Evolutionary conservation across 2,329 filamentous ascomycete species (phyloP).

Genomic region (Microdochium nivale): DNA sequence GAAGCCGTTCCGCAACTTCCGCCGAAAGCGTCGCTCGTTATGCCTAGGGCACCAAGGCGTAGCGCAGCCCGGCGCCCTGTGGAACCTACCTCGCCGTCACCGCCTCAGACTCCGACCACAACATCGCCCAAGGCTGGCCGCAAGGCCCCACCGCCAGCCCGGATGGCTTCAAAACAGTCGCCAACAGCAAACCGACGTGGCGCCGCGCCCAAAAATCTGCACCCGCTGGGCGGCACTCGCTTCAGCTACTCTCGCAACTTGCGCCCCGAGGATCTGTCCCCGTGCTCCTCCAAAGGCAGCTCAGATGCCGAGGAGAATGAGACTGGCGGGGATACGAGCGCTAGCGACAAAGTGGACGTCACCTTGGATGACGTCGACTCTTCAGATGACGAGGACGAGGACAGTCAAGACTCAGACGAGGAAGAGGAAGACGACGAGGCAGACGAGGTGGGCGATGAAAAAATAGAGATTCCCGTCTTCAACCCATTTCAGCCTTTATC

Average conservation of each 20-base stretch:
- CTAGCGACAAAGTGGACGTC: neutral
- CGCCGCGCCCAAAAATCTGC: constrained; percentile 22
- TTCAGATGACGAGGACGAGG: neutral
- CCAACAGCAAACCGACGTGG: constrained; percentile 13
- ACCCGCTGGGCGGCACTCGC: constrained; percentile 18
- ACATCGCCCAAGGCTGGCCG: constrained; percentile 18
- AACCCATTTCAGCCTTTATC: neutral
- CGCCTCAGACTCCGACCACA: constrained; percentile 30
- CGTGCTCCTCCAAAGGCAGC: constrained; percentile 12
- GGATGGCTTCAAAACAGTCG: constrained; percentile 7
- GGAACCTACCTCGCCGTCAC: constrained; percentile 31
- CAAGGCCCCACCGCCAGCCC: constrained; percentile 11
- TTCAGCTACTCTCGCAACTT: constrained; percentile 18
- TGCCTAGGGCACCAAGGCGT: neutral
- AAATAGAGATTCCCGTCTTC: neutral
- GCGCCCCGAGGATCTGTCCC: constrained; percentile 21
- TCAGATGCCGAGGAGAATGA: neutral
- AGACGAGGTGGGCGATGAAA: neutral
- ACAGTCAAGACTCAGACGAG: constrained; percentile 5
- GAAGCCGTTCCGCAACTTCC: neutral
- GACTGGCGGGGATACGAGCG: neutral
- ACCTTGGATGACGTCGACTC: neutral
- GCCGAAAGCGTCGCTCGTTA: neutral
- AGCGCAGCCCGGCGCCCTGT: constrained; percentile 11
- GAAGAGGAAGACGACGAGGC: constrained; percentile 1